Conservation (phyloP, 768 basidiomycete species). For the Tylopilus balloui region DNA sequence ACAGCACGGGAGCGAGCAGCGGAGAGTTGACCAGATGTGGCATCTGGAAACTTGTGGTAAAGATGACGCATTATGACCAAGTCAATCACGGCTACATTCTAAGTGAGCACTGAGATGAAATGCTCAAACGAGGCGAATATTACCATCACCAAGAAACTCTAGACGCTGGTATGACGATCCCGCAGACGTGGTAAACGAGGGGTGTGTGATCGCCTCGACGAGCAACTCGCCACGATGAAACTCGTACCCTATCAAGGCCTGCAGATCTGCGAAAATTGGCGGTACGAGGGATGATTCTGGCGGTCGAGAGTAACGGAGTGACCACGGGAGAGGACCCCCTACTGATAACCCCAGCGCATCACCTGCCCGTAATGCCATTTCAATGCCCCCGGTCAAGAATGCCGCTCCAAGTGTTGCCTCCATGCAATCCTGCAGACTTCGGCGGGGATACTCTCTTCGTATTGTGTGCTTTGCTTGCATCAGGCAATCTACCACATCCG, state of each 20-base stretch:
- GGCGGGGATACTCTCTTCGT: conserved; percentile 52
- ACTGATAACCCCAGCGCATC: conserved; percentile 63
- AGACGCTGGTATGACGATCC: conserved; percentile 76
- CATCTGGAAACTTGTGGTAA: conserved; percentile 61
- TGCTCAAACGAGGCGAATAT: conserved; percentile 20
- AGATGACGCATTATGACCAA: conserved; percentile 70
- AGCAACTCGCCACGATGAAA: conserved; percentile 63
- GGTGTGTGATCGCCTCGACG: conserved; percentile 81
- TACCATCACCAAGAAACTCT: conserved; percentile 89
- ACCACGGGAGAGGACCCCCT: conserved; percentile 70
- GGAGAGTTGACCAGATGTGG: conserved; percentile 74
- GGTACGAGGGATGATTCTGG: conserved; percentile 36
- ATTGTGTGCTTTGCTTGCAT: conserved; percentile 28
- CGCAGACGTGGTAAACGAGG: conserved; percentile 56
- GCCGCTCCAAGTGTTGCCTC: conserved; percentile 80
- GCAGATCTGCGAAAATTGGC: conserved; percentile 48
- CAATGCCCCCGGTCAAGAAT: conserved; percentile 68
- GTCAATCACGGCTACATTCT: conserved; percentile 56
- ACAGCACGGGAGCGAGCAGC: conserved; percentile 66
- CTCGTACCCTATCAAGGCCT: conserved; percentile 63
- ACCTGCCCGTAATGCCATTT: conserved; percentile 62
- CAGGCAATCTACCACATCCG: conserved; percentile 33
- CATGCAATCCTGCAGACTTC: conserved; percentile 84
- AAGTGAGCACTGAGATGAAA: conserved; percentile 5
- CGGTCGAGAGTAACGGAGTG: conserved; percentile 44